Conservation (phyloP, 2,329 filamentous ascomycete species). For the Scedosporium boydii region DNA sequence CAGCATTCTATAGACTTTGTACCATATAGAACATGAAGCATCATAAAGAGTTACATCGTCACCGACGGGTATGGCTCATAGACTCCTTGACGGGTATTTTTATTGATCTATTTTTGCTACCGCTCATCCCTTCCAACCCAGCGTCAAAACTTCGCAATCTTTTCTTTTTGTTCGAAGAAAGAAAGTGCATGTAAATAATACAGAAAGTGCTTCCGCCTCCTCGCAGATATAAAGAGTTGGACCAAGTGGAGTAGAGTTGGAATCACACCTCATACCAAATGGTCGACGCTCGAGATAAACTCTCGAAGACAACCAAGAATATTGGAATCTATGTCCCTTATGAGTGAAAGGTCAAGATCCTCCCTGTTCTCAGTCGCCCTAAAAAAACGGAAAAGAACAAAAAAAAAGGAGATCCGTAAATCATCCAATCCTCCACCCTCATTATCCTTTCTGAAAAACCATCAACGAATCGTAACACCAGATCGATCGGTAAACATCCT, state of each 20-base stretch:
- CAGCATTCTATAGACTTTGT: too few species aligned
- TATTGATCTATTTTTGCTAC: too few species aligned
- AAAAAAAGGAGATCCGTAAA: neutral
- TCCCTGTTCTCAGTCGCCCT: neutral
- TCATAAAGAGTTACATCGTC: too few species aligned
- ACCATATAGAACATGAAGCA: too few species aligned
- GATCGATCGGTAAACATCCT: slow-evolving; percentile 91
- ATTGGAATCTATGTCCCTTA: neutral
- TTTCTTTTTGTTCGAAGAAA: neutral
- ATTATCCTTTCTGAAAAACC: neutral
- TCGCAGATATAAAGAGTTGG: slow-evolving; percentile 4
- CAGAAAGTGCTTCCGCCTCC: neutral
- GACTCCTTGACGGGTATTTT: too few species aligned
- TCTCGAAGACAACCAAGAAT: neutral
- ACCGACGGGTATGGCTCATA: too few species aligned
- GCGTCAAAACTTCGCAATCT: neutral
- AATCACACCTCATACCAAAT: neutral
- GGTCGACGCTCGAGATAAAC: neutral
- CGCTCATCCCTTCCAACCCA: neutral
- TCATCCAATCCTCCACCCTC: neutral
- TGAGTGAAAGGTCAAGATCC: neutral
- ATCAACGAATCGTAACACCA: slow-evolving; percentile 59
- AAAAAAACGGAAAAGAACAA: neutral
- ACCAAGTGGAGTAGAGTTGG: slow-evolving; percentile 1
- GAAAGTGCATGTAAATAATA: neutral